Percentiles rank a stretch among this genome's conserved stretches.
Conservation (phyloP, 2,329 filamentous ascomycete genomes). For the Alternaria sp. region DNA sequence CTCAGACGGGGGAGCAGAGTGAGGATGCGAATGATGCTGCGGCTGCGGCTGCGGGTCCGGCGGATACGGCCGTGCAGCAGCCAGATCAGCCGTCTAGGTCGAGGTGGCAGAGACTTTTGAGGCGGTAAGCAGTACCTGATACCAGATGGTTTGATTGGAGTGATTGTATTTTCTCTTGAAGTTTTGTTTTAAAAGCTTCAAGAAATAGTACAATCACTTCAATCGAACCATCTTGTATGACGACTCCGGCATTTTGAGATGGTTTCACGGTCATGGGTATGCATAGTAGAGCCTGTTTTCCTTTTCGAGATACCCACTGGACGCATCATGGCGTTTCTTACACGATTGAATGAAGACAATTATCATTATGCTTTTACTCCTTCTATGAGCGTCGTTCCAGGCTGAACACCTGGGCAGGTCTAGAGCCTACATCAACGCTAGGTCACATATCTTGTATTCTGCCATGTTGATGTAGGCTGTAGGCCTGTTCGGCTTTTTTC, state of each 20-base stretch:
- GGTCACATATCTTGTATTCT: neutral
- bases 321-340: neutral
- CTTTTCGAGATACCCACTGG: neutral
- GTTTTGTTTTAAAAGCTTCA: too few species aligned
- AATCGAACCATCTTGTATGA: neutral
- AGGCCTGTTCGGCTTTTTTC: neutral
- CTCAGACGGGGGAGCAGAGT: neutral
- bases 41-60: neutral
- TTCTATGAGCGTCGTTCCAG: neutral
- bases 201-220: too few species aligned
- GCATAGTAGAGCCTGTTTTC: neutral
- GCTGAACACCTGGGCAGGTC: neutral
- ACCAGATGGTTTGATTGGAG: neutral
- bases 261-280: neutral
- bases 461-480: neutral
- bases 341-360: neutral
- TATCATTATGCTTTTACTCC: neutral
- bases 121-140: neutral
- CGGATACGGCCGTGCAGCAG: neutral
- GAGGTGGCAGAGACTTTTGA: neutral
- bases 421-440: neutral
- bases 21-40: neutral
- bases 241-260: neutral
- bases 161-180: too few species aligned
- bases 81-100: neutral